These are phyloP conservation scores for Coemansia sp. DNA, from an alignment of 192 early-diverging fungal species.

Conservation along the genomic window DNA sequence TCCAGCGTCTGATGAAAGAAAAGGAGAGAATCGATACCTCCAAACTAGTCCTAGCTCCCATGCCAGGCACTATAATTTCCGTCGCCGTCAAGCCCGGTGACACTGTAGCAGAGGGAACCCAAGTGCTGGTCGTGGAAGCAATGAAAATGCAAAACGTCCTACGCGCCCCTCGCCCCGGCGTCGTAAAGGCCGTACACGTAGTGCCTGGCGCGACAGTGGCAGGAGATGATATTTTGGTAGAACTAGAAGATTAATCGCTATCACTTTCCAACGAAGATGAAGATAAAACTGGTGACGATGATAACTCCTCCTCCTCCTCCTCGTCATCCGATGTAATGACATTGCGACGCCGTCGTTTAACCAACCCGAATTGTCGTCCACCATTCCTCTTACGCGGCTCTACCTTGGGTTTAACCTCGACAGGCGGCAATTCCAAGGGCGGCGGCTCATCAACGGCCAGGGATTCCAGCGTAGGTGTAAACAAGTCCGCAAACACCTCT, in stretches of 20 bases:
- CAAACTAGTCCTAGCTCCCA: constrained; percentile 76
- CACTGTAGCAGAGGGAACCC: constrained; percentile 74
- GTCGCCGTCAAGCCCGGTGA: constrained; percentile 81
- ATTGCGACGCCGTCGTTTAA: constrained; percentile 24
- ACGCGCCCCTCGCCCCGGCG: constrained; percentile 71
- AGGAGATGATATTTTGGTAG: constrained; percentile 75
- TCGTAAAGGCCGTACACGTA: constrained; percentile 75
- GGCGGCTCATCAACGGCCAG: background rate
- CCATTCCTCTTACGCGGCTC: background rate
- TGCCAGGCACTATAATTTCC: constrained; percentile 88
- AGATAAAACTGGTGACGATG: background rate
- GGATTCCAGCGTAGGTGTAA: background rate
- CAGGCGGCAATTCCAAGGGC: background rate
- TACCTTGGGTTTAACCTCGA: background rate
- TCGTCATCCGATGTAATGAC: constrained; percentile 33
- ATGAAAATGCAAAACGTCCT: constrained; percentile 99
- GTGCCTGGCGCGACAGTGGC: constrained; percentile 70
- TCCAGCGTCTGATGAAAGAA: constrained; percentile 71
- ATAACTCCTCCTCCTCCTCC: background rate
- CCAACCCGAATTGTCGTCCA: background rate
- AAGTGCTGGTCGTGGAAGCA: constrained; percentile 87
- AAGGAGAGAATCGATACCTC: constrained; percentile 72
- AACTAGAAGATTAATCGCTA: constrained; percentile 54
- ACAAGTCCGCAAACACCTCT: background rate
- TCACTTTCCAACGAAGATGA: constrained; percentile 7